Base-by-base conservation (phyloP, 768 basidiomycete genomes). In the Tricholoma furcatifolium region DNA sequence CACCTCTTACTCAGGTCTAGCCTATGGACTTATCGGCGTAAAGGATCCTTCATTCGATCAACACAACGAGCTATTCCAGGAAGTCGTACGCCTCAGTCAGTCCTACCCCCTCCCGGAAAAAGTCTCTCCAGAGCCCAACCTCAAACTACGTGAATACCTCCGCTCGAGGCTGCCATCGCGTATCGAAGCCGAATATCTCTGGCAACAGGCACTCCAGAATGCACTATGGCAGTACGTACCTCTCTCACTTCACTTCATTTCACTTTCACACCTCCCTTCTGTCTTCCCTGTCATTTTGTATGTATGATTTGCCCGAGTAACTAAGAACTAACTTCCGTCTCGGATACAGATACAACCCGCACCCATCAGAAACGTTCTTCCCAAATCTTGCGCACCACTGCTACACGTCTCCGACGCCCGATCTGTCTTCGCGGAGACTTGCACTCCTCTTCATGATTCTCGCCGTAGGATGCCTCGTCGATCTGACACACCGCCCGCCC, bases 381-480 rank as follows among this genome's bases (percentile, higher is more conserved):
- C 81, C 81, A 35, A 85, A 83, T 62, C 74, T 87, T 45, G 71
- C 81, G 2, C 81, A 85, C 57, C 83, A 85, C 64, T 80, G 83
- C 43, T 88, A 87, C 68, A 76, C 74, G 17, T 75, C 75, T 18
- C 71, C 80, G 36, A 66, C 75, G 27, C 62, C 74, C 48, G 77
- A 80, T 36, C 73, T 86, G 43, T 82, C 80, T 57, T 81, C 86
- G 20, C 78, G 85, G 47, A 75, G 85, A 31, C 74, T 88, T 4
- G 80, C 84, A 10, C 75, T 88, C 23, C 72, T 87, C 54, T 77
- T 83, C 61, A 84, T 88, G 76, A 83, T 88, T 56, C 73, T 88
- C 53, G 83, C 87, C 23, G 81, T 88, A 34, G 86, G 85, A 24
- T 80, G 80, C 50, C 74, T 84, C 42, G 85, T 87, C 31, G 85